These are phyloP conservation scores for Macadamia integrifolia DNA, from an alignment of 164 flowering plant genomes.

Conservation along the genomic window DNA sequence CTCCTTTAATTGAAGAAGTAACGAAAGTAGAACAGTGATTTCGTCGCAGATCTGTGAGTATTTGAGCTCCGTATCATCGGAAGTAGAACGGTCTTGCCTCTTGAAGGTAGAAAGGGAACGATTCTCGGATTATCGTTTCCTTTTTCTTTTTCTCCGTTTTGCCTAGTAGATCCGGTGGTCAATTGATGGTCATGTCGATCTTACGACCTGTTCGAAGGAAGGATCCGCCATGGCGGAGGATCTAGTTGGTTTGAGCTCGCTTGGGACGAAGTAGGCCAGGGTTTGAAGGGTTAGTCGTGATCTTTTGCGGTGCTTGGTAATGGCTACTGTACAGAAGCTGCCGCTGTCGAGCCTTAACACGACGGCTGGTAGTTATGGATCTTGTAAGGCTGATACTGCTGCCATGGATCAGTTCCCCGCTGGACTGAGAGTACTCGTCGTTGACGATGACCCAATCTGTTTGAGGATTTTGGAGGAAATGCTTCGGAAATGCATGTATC, in stretches of 20 bases:
- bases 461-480: slow-evolving; percentile 61
- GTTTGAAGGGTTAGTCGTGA: slow-evolving; percentile 5
- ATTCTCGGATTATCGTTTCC: not conserved
- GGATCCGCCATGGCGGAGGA: slow-evolving; percentile 4
- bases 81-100: too few relatives aligned
- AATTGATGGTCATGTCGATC: not conserved
- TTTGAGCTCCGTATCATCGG: not conserved
- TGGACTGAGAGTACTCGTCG: slow-evolving; percentile 79
- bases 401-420: slow-evolving; percentile 57
- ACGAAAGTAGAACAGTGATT: not conserved
- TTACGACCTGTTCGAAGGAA: not conserved
- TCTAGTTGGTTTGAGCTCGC: not conserved
- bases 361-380: slow-evolving; percentile 18
- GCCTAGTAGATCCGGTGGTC: not conserved
- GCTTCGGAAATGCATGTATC: slow-evolving; percentile 64
- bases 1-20: not conserved
- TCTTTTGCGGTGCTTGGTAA: slow-evolving; percentile 3
- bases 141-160: too few relatives aligned
- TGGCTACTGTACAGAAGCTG: slow-evolving; percentile 36
- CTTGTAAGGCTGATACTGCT: slow-evolving; percentile 21
- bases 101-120: not conserved
- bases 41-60: not conserved
- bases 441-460: slow-evolving; percentile 70
- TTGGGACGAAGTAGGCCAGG: not conserved
- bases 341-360: slow-evolving; percentile 23